Conservation (phyloP, 2,329 filamentous ascomycete genomes). For the Ascochyta koolunga region DNA sequence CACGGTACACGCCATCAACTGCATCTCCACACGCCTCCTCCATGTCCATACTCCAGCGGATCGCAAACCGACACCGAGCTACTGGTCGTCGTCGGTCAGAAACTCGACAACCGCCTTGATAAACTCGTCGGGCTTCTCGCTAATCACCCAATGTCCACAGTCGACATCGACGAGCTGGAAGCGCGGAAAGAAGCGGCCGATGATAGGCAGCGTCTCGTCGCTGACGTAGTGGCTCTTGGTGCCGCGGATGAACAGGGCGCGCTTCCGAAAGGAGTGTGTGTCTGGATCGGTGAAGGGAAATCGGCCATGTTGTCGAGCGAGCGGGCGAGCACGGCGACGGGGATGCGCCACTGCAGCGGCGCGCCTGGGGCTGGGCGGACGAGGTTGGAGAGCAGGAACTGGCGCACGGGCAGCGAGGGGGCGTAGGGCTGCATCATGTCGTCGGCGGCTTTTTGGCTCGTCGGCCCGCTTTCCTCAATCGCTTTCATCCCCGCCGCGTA, state of each 20-base stretch:
- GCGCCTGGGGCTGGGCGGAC: slow-evolving; percentile 60
- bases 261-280: slow-evolving; percentile 72
- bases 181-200: slow-evolving; percentile 80
- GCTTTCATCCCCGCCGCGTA: slow-evolving; percentile 86
- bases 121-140: slow-evolving; percentile 84
- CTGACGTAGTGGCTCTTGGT: slow-evolving; percentile 79
- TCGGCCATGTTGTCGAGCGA: slow-evolving; percentile 79
- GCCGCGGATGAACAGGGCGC: slow-evolving; percentile 79
- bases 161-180: slow-evolving; percentile 78
- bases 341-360: slow-evolving; percentile 76
- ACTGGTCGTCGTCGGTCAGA: slow-evolving; percentile 57
- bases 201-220: slow-evolving; percentile 78
- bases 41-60: too few relatives aligned
- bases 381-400: slow-evolving; percentile 91
- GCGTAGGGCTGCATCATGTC: slow-evolving; percentile 78
- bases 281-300: slow-evolving; percentile 84
- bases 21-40: too few relatives aligned
- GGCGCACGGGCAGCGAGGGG: slow-evolving; percentile 75
- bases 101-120: slow-evolving; percentile 71
- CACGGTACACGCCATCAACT: too few relatives aligned
- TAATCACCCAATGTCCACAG: slow-evolving; percentile 85
- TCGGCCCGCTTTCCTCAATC: slow-evolving; percentile 72
- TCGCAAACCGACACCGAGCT: not conserved
- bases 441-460: slow-evolving; percentile 78
- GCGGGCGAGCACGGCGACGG: slow-evolving; percentile 71